Base-by-base conservation (phyloP, 1,139 yeast species). In the Zygoascus meyerae region DNA sequence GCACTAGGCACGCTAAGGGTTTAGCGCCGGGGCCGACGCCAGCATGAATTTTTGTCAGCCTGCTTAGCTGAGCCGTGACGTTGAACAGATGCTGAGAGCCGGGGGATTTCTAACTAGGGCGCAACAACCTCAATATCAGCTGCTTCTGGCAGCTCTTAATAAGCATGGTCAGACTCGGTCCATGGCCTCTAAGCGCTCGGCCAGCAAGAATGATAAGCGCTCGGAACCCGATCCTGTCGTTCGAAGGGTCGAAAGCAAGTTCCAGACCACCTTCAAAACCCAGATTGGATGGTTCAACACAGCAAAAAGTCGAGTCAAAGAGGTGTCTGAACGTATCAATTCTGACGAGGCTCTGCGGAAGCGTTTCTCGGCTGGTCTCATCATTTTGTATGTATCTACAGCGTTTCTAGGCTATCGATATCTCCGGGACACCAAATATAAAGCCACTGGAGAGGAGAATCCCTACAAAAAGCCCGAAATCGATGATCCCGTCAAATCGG, bases 381-480 rank as follows among this genome's bases (percentile, higher is more conserved):
- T 63, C 37, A 50, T 53, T 5, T 50, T 63, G n/a, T 63, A 63
- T 39, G 47, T 54, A 29, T 52, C 55, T 10, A 56, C 62, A 6
- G 66, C 62, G 1, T 51, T 53, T 32, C 61, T 60, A 18, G 65
- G 63, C 11, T 52, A 60, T 35, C 64, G 56, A 45, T 66, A 66
- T 50, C 58, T 66, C 14, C 48, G 56, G 34, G 69, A 65, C 42
- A 66, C 70, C 10, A 62, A 63, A 50, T 59, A 65, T 53, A 58
- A 59, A 49, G 70, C 69, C 21, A 60, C 63, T 9, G 69, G 68
- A 11, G 66, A 59, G 36, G 56, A 59, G 26, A 63, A 54, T 39
- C 69, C 69, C 3, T 65, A 66, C 53, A 55, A 57, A 43, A 47
- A 50, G 42, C 48, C 49, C n/a, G 56, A 47, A 32, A 49, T 50